Percentiles rank a stretch among this genome's conserved stretches.
phyloP scores from a whole-genome alignment of 2,329 filamentous ascomycete genomes.

The Incumbomyces delicatus region DNA sequence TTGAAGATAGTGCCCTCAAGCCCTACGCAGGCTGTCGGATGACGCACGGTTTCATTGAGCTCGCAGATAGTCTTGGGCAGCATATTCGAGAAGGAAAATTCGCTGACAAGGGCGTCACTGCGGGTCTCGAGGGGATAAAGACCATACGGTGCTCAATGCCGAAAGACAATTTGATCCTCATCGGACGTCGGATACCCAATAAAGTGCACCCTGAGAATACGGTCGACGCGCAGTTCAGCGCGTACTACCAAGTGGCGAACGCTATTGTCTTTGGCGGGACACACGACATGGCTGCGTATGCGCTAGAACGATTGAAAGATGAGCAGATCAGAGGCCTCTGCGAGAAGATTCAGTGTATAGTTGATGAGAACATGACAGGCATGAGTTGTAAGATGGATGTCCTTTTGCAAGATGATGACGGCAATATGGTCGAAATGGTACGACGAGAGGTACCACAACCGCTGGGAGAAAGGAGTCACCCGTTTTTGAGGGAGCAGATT shows the following conservation, averaged over 20 bases:
- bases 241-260: constrained; percentile 26
- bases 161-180: constrained; percentile 14
- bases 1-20: constrained; percentile 16
- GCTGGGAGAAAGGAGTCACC: constrained; percentile 17
- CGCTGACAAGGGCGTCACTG: neutral
- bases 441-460: constrained; percentile 13
- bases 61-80: constrained; percentile 11
- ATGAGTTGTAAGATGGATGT: constrained; percentile 5
- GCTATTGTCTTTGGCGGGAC: constrained; percentile 4
- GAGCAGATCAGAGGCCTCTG: constrained; percentile 10
- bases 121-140: neutral
- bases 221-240: constrained; percentile 28
- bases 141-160: constrained; percentile 3
- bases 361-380: constrained; percentile 8
- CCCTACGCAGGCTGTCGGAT: constrained; percentile 19
- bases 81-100: neutral
- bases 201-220: constrained; percentile 26
- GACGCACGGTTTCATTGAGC: constrained; percentile 19
- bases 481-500: constrained; percentile 16
- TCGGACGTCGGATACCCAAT: constrained; percentile 26
- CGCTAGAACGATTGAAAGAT: constrained; percentile 9
- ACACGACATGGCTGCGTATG: constrained; percentile 8
- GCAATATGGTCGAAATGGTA: constrained; percentile 8
- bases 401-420: constrained; percentile 14
- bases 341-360: constrained; percentile 15